A percentile compares a stretch with the other conserved stretches of the same genome.
Evolutionary conservation across 2,329 filamentous ascomycete species (phyloP).

Genomic region (Escovopsis sp.): DNA sequence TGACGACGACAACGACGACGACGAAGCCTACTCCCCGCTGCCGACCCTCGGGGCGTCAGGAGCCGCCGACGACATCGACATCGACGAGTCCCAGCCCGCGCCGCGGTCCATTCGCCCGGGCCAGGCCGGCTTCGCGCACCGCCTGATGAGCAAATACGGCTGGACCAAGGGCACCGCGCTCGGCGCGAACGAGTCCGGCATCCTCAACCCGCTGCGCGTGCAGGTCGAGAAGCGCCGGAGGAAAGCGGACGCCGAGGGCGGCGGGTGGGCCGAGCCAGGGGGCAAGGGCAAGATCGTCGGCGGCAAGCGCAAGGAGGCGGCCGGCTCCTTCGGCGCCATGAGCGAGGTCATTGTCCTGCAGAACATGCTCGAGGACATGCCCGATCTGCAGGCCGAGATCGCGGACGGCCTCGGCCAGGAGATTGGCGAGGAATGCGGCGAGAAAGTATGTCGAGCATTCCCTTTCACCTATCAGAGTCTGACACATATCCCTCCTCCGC

Average conservation of each 20-base stretch:
- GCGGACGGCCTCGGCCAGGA: constrained; percentile 69
- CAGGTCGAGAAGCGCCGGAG: constrained; percentile 79
- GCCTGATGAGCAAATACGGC: constrained; percentile 85
- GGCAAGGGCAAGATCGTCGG: constrained; percentile 70
- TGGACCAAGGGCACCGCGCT: constrained; percentile 82
- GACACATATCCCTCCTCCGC: not conserved
- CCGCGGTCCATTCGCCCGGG: constrained; percentile 53
- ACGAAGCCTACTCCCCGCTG: constrained; percentile 27
- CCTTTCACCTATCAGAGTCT: not conserved
- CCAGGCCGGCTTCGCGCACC: constrained; percentile 71
- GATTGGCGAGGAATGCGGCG: constrained; percentile 84
- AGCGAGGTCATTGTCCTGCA: constrained; percentile 69
- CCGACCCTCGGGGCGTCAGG: constrained; percentile 29
- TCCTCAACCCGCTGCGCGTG: constrained; percentile 68
- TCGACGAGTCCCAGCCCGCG: constrained; percentile 19
- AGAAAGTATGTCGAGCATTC: constrained; percentile 39
- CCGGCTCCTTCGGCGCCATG: constrained; percentile 51
- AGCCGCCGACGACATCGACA: constrained; percentile 17
- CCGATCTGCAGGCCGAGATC: constrained; percentile 62
- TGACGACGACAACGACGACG: constrained; percentile 20
- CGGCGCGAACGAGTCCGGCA: constrained; percentile 68
- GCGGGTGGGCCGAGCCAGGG: constrained; percentile 56
- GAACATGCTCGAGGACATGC: constrained; percentile 76
- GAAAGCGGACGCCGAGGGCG: constrained; percentile 61
- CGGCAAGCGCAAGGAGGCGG: constrained; percentile 41